phyloP scores from a whole-genome alignment of 2,329 filamentous ascomycete species.

The Paracorniculantispora psalliotae region DNA sequence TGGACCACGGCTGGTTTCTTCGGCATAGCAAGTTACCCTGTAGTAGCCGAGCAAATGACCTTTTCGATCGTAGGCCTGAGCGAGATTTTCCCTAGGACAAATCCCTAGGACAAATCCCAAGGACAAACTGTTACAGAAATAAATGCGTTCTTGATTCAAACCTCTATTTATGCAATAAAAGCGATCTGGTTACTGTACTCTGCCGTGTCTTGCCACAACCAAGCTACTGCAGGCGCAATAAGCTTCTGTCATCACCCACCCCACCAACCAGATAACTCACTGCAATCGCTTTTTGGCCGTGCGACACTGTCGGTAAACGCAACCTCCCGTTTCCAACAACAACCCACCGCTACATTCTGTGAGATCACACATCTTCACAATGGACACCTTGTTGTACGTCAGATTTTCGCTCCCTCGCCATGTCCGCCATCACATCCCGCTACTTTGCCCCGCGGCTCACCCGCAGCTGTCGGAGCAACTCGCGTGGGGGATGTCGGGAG shows the following conservation, averaged over 20 bases:
- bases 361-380: slow-evolving; percentile 13
- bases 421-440: not conserved
- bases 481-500: slow-evolving; percentile 6
- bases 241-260: slow-evolving; percentile 7
- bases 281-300: not conserved
- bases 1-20: too few relatives aligned
- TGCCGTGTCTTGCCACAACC: not conserved
- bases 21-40: slow-evolving; percentile 3
- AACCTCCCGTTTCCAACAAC: not conserved
- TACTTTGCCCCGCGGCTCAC: not conserved
- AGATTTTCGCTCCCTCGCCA: not conserved
- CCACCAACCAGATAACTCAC: not conserved
- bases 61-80: too few relatives aligned
- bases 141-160: too few relatives aligned
- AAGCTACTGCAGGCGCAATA: not conserved
- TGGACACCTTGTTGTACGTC: slow-evolving; percentile 30
- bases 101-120: too few relatives aligned
- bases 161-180: not conserved
- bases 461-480: slow-evolving; percentile 1
- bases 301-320: slow-evolving; percentile 2
- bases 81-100: too few relatives aligned
- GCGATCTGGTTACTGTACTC: not conserved
- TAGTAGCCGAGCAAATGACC: not conserved
- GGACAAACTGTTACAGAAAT: too few relatives aligned
- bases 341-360: not conserved